Percentiles rank a stretch among this genome's conserved stretches.
phyloP scores from a whole-genome alignment of 2,329 filamentous ascomycete genomes.

The Penicillium digitatum region DNA sequence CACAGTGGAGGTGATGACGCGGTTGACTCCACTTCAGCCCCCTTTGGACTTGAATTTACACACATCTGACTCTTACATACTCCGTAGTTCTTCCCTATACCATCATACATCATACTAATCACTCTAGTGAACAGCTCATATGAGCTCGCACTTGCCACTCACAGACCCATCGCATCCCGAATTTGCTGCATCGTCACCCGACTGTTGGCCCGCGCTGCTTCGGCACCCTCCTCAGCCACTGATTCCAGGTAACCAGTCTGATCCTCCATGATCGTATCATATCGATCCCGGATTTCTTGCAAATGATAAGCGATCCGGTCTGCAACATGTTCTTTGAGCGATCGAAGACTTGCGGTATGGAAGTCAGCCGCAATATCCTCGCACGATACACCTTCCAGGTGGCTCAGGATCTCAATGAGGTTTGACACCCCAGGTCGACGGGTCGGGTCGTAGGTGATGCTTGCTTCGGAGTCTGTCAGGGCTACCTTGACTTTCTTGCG shows the following conservation, averaged over 20 bases:
- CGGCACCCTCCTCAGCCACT: slow-evolving; percentile 31
- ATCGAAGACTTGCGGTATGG: slow-evolving; percentile 48
- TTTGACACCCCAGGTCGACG: slow-evolving; percentile 80
- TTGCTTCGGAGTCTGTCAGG: slow-evolving; percentile 66
- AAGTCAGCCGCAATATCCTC: slow-evolving; percentile 49
- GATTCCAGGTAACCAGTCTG: slow-evolving; percentile 28
- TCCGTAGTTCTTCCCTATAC: neutral
- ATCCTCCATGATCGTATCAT: slow-evolving; percentile 29
- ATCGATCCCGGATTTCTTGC: slow-evolving; percentile 34
- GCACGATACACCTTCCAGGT: slow-evolving; percentile 53
- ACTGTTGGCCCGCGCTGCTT: slow-evolving; percentile 31
- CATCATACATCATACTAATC: neutral
- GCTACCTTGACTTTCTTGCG: slow-evolving; percentile 66
- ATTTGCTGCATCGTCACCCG: slow-evolving; percentile 32
- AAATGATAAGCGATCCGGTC: slow-evolving; percentile 38
- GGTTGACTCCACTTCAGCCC: slow-evolving; percentile 14
- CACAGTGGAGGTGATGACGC: slow-evolving; percentile 19
- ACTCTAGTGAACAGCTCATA: neutral
- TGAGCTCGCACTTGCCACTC: neutral
- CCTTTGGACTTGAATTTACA: neutral
- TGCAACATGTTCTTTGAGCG: slow-evolving; percentile 62
- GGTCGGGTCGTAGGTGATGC: slow-evolving; percentile 68
- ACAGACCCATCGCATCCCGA: slow-evolving; percentile 33
- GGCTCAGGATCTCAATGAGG: slow-evolving; percentile 72
- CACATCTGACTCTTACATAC: neutral